Percentiles rank a stretch among this genome's conserved stretches.
phyloP scores from a whole-genome alignment of 345 rosid species.

The Crucihimalaya himalaica region DNA sequence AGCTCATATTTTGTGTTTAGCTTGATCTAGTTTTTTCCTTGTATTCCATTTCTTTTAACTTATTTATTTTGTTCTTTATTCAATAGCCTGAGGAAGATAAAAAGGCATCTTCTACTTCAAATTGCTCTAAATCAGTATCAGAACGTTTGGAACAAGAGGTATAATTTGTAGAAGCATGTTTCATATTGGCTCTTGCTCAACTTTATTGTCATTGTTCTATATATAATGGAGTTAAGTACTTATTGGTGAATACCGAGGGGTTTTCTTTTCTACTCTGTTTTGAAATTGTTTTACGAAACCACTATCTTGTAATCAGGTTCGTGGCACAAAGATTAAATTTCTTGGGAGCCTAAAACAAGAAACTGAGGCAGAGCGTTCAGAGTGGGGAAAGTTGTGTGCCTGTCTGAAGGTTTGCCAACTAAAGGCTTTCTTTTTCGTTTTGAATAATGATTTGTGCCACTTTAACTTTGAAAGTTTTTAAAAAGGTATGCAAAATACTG shows the following conservation, averaged over 20 bases:
- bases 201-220: not conserved
- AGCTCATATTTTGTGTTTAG: conserved; percentile 14
- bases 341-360: conserved; percentile 74
- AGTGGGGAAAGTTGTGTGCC: conserved; percentile 68
- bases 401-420: conserved; percentile 65
- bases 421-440: not conserved
- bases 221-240: conserved; percentile 11
- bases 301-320: conserved; percentile 56
- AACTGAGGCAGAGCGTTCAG: conserved; percentile 71
- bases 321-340: conserved; percentile 81
- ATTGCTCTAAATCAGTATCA: conserved; percentile 56
- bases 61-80: conserved; percentile 19
- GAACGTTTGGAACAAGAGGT: conserved; percentile 93
- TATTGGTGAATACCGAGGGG: not conserved
- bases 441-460: conserved; percentile 7
- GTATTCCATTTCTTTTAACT: not conserved
- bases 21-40: conserved; percentile 4
- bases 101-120: conserved; percentile 59
- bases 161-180: conserved; percentile 29
- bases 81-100: conserved; percentile 76
- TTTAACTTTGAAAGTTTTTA: not conserved
- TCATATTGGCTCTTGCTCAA: not conserved
- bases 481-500: conserved; percentile 13
- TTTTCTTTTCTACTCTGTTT: conserved; percentile 7
- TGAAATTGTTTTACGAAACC: conserved; percentile 24